A percentile compares a stretch with the other conserved stretches of the same genome.
Evolutionary conservation across 352 stramenopile genomes (phyloP).

Genomic region (Elongisporangium prolatum): DNA sequence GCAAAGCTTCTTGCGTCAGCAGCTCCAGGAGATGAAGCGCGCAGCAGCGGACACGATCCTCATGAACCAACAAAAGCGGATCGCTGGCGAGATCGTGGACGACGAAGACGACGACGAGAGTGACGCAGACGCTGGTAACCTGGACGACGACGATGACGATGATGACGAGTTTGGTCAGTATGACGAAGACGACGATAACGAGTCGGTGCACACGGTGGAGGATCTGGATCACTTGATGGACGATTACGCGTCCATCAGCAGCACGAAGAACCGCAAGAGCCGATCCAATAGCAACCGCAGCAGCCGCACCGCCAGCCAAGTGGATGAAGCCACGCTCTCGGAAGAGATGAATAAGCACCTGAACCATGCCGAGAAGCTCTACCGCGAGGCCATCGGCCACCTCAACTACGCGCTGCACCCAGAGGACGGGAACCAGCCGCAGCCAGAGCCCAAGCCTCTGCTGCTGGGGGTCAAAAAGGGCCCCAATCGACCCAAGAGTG

Average conservation of each 20-base stretch:
- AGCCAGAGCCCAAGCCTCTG: slow-evolving; percentile 42
- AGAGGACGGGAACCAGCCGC: slow-evolving; percentile 18
- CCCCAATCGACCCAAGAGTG: slow-evolving; percentile 35
- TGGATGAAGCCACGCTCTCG: slow-evolving; percentile 13
- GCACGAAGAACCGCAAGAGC: slow-evolving; percentile 21
- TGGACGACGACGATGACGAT: slow-evolving; percentile 27
- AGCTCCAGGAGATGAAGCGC: slow-evolving; percentile 76
- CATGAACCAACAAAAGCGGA: slow-evolving; percentile 32
- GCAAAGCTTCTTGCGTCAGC: slow-evolving; percentile 58
- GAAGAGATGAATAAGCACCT: slow-evolving; percentile 37
- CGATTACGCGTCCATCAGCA: slow-evolving; percentile 23
- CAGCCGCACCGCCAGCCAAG: neutral
- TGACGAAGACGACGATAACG: slow-evolving; percentile 25
- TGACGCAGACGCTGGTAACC: slow-evolving; percentile 13
- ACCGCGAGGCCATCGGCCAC: slow-evolving; percentile 43
- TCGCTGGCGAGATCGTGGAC: slow-evolving; percentile 34
- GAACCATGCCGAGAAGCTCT: slow-evolving; percentile 51
- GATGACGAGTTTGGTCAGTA: slow-evolving; percentile 11
- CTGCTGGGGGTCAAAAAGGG: slow-evolving; percentile 45
- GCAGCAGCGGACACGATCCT: slow-evolving; percentile 55
- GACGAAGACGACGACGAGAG: slow-evolving; percentile 17
- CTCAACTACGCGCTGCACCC: slow-evolving; percentile 49
- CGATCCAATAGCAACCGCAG: slow-evolving; percentile 17
- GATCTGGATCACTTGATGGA: slow-evolving; percentile 30
- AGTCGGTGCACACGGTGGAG: slow-evolving; percentile 23